Evolutionary conservation across 2,329 filamentous ascomycete species (phyloP).

Genomic region (Lecanoromycetidae sp.): DNA sequence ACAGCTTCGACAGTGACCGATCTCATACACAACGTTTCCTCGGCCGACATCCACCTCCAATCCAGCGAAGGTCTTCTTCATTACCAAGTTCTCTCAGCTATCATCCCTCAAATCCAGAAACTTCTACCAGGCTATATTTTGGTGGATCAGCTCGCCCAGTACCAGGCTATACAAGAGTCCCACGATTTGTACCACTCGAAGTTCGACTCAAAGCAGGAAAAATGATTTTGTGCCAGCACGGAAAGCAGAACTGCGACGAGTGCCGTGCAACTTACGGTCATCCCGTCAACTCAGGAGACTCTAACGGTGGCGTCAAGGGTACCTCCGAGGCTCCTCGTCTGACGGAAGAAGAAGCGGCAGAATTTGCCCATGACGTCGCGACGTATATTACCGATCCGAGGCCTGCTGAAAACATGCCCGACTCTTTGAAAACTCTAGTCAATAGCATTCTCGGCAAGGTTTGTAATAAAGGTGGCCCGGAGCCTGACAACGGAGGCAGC

Average conservation of each 20-base stretch:
- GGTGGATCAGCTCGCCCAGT: not conserved
- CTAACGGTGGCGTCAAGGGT: no score
- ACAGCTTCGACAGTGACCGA: not conserved
- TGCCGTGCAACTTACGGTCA: not conserved
- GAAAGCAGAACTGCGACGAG: not conserved
- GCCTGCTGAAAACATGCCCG: no score
- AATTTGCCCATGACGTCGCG: no score
- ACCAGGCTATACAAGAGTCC: not conserved
- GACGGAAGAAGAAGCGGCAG: no score
- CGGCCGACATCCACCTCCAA: constrained; percentile 2
- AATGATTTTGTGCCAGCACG: not conserved
- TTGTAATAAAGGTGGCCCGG: no score
- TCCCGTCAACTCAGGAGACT: no score
- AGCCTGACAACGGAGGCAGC: no score
- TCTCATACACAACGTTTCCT: not conserved
- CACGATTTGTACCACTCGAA: constrained; percentile 5
- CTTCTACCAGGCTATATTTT: not conserved
- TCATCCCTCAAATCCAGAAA: not conserved
- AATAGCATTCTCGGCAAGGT: no score
- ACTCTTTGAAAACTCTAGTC: no score
- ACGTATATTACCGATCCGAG: no score
- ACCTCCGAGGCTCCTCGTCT: no score
- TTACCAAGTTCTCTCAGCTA: not conserved
- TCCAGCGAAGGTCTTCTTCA: constrained; percentile 3
- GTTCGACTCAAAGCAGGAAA: not conserved